Conservation (phyloP, 2,329 filamentous ascomycete genomes). For the Aspergillus alliaceus region DNA sequence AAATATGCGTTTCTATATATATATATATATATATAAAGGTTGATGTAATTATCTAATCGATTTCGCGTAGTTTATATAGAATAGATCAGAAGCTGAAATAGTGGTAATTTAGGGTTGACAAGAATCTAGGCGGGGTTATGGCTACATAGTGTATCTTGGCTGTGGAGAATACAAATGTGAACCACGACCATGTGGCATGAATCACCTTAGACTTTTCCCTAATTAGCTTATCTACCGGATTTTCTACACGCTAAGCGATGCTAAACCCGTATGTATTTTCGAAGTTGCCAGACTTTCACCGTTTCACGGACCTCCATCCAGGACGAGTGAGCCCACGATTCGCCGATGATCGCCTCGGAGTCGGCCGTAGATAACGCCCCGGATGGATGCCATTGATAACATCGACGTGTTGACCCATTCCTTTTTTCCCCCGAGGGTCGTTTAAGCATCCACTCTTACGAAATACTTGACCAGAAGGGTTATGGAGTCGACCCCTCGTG, state of each 20-base stretch:
- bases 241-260: background rate
- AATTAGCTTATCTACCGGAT: background rate
- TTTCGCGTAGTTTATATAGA: too few relatives aligned
- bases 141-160: too few relatives aligned
- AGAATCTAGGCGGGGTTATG: too few relatives aligned
- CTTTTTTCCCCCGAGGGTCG: too few relatives aligned
- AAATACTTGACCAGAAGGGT: background rate
- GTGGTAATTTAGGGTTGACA: too few relatives aligned
- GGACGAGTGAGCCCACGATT: background rate
- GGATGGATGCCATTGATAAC: background rate
- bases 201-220: background rate
- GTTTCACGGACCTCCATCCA: background rate
- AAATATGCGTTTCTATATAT: too few relatives aligned
- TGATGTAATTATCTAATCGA: too few relatives aligned
- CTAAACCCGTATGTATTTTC: background rate
- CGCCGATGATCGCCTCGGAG: background rate
- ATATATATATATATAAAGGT: too few relatives aligned
- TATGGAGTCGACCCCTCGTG: background rate
- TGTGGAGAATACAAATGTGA: too few relatives aligned
- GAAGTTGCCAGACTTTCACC: background rate
- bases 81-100: too few relatives aligned
- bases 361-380: background rate
- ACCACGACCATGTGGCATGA: too few relatives aligned
- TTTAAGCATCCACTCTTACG: background rate
- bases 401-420: background rate